Evolutionary conservation across 306 rosid genomes (phyloP).

Genomic region (Vigna trinervia): DNA sequence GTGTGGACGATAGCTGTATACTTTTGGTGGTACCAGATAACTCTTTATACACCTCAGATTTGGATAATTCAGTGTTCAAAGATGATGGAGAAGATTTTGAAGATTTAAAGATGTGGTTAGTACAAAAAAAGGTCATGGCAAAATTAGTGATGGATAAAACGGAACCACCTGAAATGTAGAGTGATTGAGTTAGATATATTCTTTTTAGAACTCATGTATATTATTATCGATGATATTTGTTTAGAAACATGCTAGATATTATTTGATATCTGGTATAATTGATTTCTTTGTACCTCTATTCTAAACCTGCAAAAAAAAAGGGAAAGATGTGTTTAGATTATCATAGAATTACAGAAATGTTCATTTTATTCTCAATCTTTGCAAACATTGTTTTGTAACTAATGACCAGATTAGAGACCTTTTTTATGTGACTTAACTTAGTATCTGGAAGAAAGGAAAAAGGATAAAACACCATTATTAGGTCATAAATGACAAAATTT

Average conservation of each 20-base stretch:
- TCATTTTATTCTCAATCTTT: constrained; percentile 7
- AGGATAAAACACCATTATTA: too few relatives aligned
- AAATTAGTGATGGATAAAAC: constrained; percentile 35
- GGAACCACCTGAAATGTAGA: constrained; percentile 42
- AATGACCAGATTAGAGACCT: background rate
- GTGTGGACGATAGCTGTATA: constrained; percentile 44
- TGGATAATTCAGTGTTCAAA: constrained; percentile 41
- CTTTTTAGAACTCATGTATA: constrained; percentile 52
- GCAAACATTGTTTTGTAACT: background rate
- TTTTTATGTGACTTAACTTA: too few relatives aligned
- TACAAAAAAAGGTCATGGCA: constrained; percentile 30
- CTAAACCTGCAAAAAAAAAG: constrained; percentile 7
- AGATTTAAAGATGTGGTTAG: constrained; percentile 34
- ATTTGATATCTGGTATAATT: constrained; percentile 42
- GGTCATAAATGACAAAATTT: too few relatives aligned
- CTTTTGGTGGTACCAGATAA: constrained; percentile 41
- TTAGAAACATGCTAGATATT: constrained; percentile 36
- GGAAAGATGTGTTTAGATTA: constrained; percentile 34
- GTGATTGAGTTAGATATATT: constrained; percentile 53
- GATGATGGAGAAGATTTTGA: constrained; percentile 36
- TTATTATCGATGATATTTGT: constrained; percentile 34
- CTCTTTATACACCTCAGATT: constrained; percentile 40
- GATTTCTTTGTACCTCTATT: constrained; percentile 29
- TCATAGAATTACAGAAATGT: constrained; percentile 24
- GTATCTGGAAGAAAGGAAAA: too few relatives aligned